Base-by-base conservation (phyloP, 495 filamentous ascomycete species). In the Astrothelium macrocarpum region DNA sequence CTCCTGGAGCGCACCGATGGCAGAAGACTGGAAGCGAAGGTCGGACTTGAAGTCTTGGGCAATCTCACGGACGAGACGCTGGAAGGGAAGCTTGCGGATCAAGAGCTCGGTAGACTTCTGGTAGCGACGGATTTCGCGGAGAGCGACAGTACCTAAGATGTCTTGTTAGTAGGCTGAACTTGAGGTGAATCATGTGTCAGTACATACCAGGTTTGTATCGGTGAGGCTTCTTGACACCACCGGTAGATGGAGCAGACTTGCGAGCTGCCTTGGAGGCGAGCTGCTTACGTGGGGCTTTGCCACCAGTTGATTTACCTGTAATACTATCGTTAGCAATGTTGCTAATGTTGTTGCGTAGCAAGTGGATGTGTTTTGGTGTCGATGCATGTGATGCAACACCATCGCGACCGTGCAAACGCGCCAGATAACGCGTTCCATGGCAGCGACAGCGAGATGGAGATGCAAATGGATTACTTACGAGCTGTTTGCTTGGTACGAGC, bases 61-160 rank as follows among this genome's bases (percentile, higher is more conserved):
- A 72, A 99, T 99, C 81, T 99, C 94, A 89, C 94, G 94, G 67
- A 99, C 94, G 75, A 99, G 85, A 83, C 94, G 95, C 87, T 99
- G 94, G 90, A 99, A 99, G 76, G 94, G 94, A 72, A 99, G 91
- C 90, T 99, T 99, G 87, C 94, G 94, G 87, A 99, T 99, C 73
- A 99, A 80, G 66, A 99, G 93, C 90, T 99, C 94, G 73, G 94
- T 99, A 71, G 91, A 96, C 87, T 99, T 99, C 87, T 99, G 94
- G 87, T 99, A 99, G 76, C 94, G 94, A 92, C 94, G 95, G 78
- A 99, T 99, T 84, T 99, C 94, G 93, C 94, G 94, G 73, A 99
- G 94, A 92, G 94, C 94, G 88, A 99, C 94, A 83, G 94, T 99
- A 84, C 86, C 85, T 85, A 53, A 2, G 31, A 69, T 64, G 29